phyloP scores from a whole-genome alignment of 331 rosid genomes.

The Quercus lobata region DNA sequence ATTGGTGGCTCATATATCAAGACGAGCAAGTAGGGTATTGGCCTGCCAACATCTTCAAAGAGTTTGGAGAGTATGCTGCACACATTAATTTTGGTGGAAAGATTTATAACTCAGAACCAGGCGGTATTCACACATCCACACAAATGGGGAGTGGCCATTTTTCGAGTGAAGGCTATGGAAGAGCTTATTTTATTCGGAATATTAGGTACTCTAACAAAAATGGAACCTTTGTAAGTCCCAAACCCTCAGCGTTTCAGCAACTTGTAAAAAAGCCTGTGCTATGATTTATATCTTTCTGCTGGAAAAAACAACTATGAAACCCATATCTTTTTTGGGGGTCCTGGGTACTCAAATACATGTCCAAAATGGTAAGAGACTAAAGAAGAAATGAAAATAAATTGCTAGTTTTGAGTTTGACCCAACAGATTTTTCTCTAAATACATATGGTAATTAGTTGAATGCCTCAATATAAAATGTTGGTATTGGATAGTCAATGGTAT shows the following conservation, averaged over 20 bases:
- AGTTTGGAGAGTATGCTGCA: background rate
- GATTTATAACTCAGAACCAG: background rate
- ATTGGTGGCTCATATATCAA: conserved; percentile 18
- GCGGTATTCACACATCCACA: conserved; percentile 18
- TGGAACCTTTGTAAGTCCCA: background rate
- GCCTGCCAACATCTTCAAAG: conserved; percentile 10
- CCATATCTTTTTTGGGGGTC: no score
- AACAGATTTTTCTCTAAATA: no score
- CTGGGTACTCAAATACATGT: no score
- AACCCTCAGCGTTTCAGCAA: background rate
- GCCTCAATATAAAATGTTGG: no score
- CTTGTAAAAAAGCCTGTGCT: no score
- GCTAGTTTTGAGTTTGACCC: no score
- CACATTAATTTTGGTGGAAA: conserved; percentile 15
- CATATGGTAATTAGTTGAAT: no score
- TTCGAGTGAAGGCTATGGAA: conserved; percentile 3
- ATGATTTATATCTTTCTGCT: no score
- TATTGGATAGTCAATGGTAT: no score
- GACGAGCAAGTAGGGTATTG: conserved; percentile 18
- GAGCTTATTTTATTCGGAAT: conserved; percentile 13
- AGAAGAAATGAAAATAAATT: no score
- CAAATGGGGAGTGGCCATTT: conserved; percentile 31
- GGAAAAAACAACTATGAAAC: no score
- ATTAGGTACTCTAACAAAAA: background rate
- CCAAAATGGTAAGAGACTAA: background rate